These are phyloP conservation scores for Microstegium vimineum DNA, from an alignment of 176 grass and related monocot species.

Conservation along the genomic window DNA sequence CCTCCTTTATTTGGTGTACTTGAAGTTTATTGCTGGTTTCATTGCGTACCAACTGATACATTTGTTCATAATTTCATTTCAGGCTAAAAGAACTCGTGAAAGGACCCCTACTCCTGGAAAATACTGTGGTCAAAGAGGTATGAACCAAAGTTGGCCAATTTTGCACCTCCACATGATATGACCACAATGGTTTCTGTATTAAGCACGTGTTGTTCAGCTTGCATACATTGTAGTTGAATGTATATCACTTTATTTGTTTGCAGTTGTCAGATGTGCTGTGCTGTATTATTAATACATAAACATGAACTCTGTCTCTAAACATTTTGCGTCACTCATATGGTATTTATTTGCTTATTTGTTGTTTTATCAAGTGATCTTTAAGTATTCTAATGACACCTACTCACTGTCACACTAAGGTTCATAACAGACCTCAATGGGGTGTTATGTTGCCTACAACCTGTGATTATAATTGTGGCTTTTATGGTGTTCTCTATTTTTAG, in stretches of 20 bases:
- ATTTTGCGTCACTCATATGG: not conserved
- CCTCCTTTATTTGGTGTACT: not conserved
- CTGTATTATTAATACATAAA: not conserved
- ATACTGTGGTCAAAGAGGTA: constrained; percentile 77
- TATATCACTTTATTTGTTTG: not conserved
- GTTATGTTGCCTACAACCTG: not conserved
- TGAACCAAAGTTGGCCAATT: constrained; percentile 1
- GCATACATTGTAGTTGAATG: not conserved
- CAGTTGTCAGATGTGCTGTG: not conserved
- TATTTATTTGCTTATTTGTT: not conserved
- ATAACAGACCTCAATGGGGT: not conserved
- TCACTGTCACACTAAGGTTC: too few relatives aligned
- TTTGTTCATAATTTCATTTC: constrained; percentile 23
- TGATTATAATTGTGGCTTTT: not conserved
- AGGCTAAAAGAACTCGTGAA: constrained; percentile 90
- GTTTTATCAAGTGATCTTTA: not conserved
- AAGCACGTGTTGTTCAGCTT: not conserved
- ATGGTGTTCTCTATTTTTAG: not conserved
- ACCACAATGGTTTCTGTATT: not conserved
- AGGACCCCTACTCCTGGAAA: constrained; percentile 94
- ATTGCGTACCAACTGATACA: not conserved
- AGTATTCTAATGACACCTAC: not conserved
- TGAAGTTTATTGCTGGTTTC: not conserved
- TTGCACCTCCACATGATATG: not conserved
- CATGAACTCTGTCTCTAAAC: not conserved